These are phyloP conservation scores for Emiliania huxleyi DNA, from an alignment of 78 protist species.

Conservation along the genomic window DNA sequence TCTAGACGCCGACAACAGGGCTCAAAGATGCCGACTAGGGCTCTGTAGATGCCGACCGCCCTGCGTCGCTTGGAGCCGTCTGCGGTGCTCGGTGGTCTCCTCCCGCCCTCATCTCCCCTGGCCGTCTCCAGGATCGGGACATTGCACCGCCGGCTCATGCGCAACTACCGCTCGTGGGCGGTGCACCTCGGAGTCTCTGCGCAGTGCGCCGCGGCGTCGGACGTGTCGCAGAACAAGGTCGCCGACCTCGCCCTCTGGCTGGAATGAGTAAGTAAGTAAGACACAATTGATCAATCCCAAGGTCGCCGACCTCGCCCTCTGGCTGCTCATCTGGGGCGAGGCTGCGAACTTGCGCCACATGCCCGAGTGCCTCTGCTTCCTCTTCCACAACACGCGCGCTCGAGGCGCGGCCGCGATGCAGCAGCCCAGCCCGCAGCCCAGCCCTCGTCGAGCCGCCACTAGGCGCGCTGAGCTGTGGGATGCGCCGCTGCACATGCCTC, in stretches of 20 bases:
- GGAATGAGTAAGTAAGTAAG: too few species aligned
- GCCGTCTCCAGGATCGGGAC: too few species aligned
- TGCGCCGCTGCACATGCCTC: background rate
- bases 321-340: background rate
- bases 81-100: too few species aligned
- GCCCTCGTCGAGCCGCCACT: too few species aligned
- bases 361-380: slow-evolving; percentile 27
- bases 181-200: background rate
- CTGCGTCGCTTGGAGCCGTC: too few species aligned
- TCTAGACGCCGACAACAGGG: too few species aligned
- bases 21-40: too few species aligned
- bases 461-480: background rate
- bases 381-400: background rate
- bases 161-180: background rate
- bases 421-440: too few species aligned
- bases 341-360: slow-evolving; percentile 18
- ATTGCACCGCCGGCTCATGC: background rate
- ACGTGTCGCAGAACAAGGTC: background rate
- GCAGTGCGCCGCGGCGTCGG: background rate
- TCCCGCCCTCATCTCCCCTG: too few species aligned
- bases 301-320: background rate
- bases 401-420: too few species aligned
- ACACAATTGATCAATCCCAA: too few species aligned
- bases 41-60: too few species aligned
- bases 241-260: background rate